A percentile compares a stretch with the other conserved stretches of the same genome.
These are phyloP conservation scores for Delitschia confertaspora DNA, from an alignment of 495 filamentous ascomycete genomes.

Conservation along the genomic window DNA sequence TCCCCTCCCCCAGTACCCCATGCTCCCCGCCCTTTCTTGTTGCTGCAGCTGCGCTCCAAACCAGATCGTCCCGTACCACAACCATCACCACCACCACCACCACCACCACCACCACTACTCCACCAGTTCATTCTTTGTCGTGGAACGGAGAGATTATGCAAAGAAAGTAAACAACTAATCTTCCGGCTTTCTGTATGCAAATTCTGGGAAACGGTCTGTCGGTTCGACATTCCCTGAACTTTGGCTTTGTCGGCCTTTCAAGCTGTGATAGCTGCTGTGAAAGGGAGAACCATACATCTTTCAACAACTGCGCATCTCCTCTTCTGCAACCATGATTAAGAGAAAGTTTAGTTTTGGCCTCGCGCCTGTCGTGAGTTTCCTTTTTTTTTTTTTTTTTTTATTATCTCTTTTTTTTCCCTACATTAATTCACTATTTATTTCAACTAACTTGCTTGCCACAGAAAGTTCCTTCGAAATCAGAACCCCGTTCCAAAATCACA, in stretches of 20 bases:
- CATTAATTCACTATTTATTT: background rate
- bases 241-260: too few relatives aligned
- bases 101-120: too few relatives aligned
- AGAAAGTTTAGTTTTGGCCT: conserved; percentile 33
- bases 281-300: too few relatives aligned
- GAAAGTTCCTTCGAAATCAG: conserved; percentile 25
- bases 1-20: background rate
- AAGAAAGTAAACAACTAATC: conserved; percentile 2
- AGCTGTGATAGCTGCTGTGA: too few relatives aligned
- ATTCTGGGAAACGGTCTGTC: too few relatives aligned
- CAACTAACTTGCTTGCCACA: conserved; percentile 20
- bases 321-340: conserved; percentile 25
- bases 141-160: too few relatives aligned
- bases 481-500: conserved; percentile 6
- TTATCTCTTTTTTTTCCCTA: background rate
- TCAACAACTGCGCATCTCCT: background rate
- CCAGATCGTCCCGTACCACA: too few relatives aligned
- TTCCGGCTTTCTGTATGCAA: too few relatives aligned
- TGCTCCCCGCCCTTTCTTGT: background rate
- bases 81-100: too few relatives aligned
- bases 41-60: background rate
- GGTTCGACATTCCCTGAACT: too few relatives aligned
- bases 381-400: too few relatives aligned
- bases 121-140: too few relatives aligned
- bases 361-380: conserved; percentile 20